Conservation (phyloP, 306 rosid species). For the Cercis canadensis region DNA sequence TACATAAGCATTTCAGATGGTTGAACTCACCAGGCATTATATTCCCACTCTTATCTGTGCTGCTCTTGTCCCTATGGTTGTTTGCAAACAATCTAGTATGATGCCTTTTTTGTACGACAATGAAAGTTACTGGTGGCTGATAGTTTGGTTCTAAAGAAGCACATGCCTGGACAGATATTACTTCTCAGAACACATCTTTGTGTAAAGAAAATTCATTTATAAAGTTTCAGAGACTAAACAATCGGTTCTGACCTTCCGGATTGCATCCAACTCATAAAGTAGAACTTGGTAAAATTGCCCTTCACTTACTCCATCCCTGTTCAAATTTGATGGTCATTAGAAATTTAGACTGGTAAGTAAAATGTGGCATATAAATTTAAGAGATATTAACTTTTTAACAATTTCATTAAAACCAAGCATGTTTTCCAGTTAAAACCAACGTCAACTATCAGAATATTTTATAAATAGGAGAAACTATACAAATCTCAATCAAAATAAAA, state of each 20-base stretch:
- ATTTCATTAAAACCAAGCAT: background rate
- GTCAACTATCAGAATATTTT: background rate
- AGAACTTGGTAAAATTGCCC: constrained; percentile 94
- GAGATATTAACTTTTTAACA: background rate
- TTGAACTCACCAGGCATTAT: constrained; percentile 74
- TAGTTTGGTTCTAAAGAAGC: constrained; percentile 93
- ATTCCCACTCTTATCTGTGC: constrained; percentile 90
- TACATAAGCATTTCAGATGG: background rate
- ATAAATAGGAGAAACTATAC: too few relatives aligned
- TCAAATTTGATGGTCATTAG: constrained; percentile 28
- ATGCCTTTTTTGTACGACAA: constrained; percentile 92
- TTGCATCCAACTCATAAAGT: constrained; percentile 88
- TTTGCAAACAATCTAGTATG: constrained; percentile 86
- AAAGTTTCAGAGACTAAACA: constrained; percentile 1
- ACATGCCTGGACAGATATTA: constrained; percentile 63
- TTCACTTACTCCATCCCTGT: constrained; percentile 96
- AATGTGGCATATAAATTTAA: background rate
- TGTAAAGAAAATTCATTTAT: background rate
- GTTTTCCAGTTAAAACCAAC: constrained; percentile 4
- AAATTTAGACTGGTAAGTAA: background rate
- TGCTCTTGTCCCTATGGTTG: constrained; percentile 78
- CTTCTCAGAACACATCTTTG: constrained; percentile 26
- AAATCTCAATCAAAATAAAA: background rate
- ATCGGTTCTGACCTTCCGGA: constrained; percentile 69
- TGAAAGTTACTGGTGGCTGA: constrained; percentile 95